Evolutionary conservation across 441 rosid genomes (phyloP).

Genomic region (Pelargonium australe): DNA sequence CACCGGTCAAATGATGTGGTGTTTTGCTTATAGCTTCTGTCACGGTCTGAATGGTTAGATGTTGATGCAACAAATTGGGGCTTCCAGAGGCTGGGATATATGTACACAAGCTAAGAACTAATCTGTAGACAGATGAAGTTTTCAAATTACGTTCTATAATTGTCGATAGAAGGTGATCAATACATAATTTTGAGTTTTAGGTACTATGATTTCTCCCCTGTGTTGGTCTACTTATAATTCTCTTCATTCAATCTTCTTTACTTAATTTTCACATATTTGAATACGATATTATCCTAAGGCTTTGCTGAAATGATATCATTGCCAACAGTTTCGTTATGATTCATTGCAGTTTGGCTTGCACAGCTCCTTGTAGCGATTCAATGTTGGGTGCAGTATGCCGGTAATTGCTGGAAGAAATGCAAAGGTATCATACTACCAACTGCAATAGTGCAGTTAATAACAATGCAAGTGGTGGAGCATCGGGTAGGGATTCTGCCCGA

Average conservation of each 20-base stretch:
- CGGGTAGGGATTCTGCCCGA: constrained; percentile 71
- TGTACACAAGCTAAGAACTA: constrained; percentile 6
- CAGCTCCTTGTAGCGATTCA: constrained; percentile 34
- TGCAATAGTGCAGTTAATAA: constrained; percentile 93
- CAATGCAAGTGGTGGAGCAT: constrained; percentile 62
- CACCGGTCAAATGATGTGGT: background rate
- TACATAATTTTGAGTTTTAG: constrained; percentile 17
- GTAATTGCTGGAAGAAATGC: constrained; percentile 89
- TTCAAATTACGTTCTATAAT: background rate
- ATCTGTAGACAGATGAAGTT: background rate
- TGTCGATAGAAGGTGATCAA: constrained; percentile 9
- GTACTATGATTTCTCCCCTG: constrained; percentile 11
- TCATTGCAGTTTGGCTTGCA: constrained; percentile 36
- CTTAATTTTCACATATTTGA: background rate
- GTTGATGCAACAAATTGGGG: constrained; percentile 7
- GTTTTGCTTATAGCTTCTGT: background rate
- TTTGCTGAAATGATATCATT: constrained; percentile 7
- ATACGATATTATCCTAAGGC: background rate
- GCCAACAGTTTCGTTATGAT: constrained; percentile 5
- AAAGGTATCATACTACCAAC: constrained; percentile 87
- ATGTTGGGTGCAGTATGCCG: constrained; percentile 88
- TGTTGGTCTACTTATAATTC: background rate
- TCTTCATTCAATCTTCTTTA: background rate
- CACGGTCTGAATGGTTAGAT: background rate
- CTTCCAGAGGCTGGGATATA: background rate